Conservation (phyloP, 768 basidiomycete genomes). For the Suillus lakei region DNA sequence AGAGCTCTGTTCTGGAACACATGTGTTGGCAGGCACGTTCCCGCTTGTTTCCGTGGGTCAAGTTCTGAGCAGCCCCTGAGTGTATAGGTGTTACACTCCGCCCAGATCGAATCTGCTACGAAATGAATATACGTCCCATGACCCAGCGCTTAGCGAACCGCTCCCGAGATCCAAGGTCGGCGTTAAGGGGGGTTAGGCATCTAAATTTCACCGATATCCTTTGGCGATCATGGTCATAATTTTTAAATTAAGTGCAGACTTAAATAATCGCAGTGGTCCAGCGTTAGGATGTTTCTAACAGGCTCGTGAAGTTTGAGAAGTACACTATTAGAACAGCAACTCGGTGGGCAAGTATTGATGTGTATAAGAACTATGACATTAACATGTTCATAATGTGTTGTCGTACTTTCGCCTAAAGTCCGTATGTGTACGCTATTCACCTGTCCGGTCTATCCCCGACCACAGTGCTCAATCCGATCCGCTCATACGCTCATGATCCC, state of each 20-base stretch:
- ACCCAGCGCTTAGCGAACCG: background rate
- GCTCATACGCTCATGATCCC: background rate
- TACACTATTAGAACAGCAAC: background rate
- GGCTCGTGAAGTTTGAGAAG: background rate
- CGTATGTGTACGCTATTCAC: background rate
- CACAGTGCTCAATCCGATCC: background rate
- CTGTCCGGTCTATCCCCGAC: slow-evolving; percentile 27
- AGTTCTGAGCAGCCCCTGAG: no score
- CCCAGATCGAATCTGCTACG: background rate
- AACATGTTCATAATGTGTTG: background rate
- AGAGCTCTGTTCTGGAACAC: no score
- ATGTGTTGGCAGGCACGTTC: background rate
- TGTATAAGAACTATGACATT: background rate
- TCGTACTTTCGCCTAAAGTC: slow-evolving; percentile 21
- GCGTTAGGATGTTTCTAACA: background rate
- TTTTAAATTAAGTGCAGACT: background rate
- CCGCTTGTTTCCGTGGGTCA: no score
- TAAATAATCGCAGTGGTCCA: background rate
- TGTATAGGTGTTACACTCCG: no score
- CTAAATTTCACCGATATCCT: no score
- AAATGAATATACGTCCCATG: slow-evolving; percentile 4
- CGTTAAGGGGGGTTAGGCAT: slow-evolving; percentile 23
- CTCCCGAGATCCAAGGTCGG: slow-evolving; percentile 11
- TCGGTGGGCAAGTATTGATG: background rate
- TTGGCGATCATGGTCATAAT: background rate